Base-by-base conservation (phyloP, 495 filamentous ascomycete species). In the Lasiosphaeris hirsuta region DNA sequence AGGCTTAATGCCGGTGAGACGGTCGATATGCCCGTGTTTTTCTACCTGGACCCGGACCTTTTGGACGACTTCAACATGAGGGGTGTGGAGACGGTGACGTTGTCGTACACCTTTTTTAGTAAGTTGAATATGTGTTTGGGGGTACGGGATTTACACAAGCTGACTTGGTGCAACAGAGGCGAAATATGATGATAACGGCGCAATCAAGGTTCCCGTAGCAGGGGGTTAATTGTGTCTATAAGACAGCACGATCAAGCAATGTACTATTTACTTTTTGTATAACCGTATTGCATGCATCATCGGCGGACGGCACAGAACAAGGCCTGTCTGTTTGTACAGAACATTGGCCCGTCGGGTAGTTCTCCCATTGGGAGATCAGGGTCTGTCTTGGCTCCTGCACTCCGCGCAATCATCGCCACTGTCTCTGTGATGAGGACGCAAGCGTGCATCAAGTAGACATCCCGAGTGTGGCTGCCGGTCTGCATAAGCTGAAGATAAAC, bases 1-100 rank as follows among this genome's bases (percentile, higher is more conserved):
- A 84, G 95, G 61, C 74, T 98, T 50, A 93, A 92, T 70, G 93
- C 92, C 18, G 91, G 93, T 23, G 95, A 99, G 78, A 91, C 91
- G 37, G 95, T 99, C 51, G 95, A 99, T 76, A 99, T 99, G 95
- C 95, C 95, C 3, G 95, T 99, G 6, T 97, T 99, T 77, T 99
- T 99, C 69, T 99, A 96, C 72, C 88, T 99, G 64, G 95, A 99
- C 69, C 95, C 95, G 6, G 95, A 97, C 62, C 89, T 97, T 75
- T 78, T 90, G 43, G 89, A 89, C 57, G 95, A 99, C 73, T 78
- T 92, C 15, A 89, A 86, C 45, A 97, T 97, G 94, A 87, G 81
- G 72, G 89, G 88, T 0, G 90, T 99, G 63, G 90, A 96, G 73
- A 94, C 90, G 18, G 89, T 99, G 49, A 97, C 94, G 46, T 72